phyloP scores from a whole-genome alignment of 164 flowering plant species.

The Magnolia sinica region DNA sequence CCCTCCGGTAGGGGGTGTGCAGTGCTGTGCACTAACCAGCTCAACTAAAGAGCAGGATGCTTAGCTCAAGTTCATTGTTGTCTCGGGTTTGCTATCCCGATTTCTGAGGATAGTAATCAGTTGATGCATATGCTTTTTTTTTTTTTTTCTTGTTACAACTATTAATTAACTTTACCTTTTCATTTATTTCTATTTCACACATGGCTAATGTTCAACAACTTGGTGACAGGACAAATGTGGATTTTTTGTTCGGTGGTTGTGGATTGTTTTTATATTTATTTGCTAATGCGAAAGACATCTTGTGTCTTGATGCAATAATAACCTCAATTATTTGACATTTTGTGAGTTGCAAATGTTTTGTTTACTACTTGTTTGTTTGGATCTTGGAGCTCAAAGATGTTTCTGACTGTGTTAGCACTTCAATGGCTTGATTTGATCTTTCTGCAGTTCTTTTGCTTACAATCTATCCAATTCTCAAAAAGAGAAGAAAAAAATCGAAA shows the following conservation, averaged over 20 bases:
- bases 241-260: not conserved
- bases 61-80: not conserved
- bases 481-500: no score
- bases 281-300: not conserved
- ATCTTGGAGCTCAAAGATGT: not conserved
- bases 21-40: not conserved
- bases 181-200: not conserved
- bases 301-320: not conserved
- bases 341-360: not conserved
- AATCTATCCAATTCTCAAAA: no score
- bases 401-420: not conserved
- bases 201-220: not conserved
- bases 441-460: not conserved
- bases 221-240: not conserved
- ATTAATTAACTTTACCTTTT: not conserved
- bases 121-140: not conserved
- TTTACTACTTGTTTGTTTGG: not conserved
- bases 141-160: not conserved
- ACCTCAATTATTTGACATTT: not conserved
- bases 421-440: not conserved
- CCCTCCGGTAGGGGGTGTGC: no score
- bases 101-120: not conserved
- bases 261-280: not conserved
- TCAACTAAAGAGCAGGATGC: not conserved
- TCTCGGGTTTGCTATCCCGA: not conserved